phyloP scores from a whole-genome alignment of 2,329 filamentous ascomycete species.

The Hypomyces perniciosus region DNA sequence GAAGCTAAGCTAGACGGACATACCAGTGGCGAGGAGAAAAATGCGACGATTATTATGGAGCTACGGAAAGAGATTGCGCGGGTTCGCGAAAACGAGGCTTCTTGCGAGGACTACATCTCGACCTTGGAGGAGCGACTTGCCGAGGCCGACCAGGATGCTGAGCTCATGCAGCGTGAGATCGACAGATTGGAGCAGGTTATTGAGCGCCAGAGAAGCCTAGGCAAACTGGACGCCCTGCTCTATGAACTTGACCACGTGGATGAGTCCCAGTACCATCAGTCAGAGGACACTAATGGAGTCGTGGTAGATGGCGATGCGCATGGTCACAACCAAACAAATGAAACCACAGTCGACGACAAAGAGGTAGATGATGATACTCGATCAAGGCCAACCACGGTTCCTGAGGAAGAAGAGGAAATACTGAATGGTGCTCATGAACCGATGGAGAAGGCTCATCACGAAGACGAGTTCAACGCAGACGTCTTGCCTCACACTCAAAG shows the following conservation, averaged over 20 bases:
- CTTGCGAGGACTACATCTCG: constrained; percentile 93
- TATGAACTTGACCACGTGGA: constrained; percentile 82
- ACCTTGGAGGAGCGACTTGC: constrained; percentile 92
- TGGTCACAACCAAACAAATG: constrained; percentile 48
- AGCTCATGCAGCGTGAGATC: constrained; percentile 95
- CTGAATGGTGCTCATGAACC: not conserved
- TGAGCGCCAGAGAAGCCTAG: constrained; percentile 88
- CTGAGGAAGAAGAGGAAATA: constrained; percentile 20
- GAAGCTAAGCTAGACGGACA: constrained; percentile 88
- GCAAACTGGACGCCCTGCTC: constrained; percentile 87
- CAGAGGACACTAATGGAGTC: constrained; percentile 27
- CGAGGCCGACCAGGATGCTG: constrained; percentile 91
- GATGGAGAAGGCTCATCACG: not conserved
- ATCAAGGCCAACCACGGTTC: constrained; percentile 28
- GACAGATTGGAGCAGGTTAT: constrained; percentile 91
- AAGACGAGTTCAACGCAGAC: not conserved
- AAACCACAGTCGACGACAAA: constrained; percentile 48
- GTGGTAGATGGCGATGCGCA: constrained; percentile 44
- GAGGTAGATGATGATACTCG: constrained; percentile 33
- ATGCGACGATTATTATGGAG: constrained; percentile 75
- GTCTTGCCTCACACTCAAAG: constrained; percentile 38
- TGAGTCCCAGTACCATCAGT: constrained; percentile 41
- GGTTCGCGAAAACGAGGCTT: constrained; percentile 81
- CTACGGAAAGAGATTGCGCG: constrained; percentile 86
- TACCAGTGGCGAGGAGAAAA: constrained; percentile 87